These are phyloP conservation scores for Arthroderma sp. DNA, from an alignment of 2,329 filamentous ascomycete species.

Conservation along the genomic window DNA sequence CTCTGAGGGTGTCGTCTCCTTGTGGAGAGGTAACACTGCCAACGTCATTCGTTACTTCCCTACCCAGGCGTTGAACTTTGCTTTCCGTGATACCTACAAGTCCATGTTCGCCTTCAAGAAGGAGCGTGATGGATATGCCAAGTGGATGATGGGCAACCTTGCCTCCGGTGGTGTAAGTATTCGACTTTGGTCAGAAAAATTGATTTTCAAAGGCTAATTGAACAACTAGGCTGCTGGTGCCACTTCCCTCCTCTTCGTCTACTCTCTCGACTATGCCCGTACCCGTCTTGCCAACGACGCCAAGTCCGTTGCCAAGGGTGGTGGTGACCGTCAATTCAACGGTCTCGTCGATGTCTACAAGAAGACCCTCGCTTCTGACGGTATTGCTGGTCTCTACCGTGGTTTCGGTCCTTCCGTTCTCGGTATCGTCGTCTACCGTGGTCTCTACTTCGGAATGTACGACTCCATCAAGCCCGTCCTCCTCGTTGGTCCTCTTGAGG, in stretches of 20 bases:
- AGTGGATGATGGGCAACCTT: slow-evolving; percentile 99
- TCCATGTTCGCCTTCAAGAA: slow-evolving; percentile 99
- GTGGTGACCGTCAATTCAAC: slow-evolving; percentile 99
- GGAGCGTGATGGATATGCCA: slow-evolving; percentile 92
- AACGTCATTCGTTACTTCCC: slow-evolving; percentile 99
- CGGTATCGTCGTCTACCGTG: slow-evolving; percentile 99
- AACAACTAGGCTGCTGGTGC: slow-evolving; percentile 75
- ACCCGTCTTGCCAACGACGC: slow-evolving; percentile 99
- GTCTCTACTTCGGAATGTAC: slow-evolving; percentile 99
- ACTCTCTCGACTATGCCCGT: slow-evolving; percentile 99
- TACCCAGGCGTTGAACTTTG: slow-evolving; percentile 99
- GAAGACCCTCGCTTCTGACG: slow-evolving; percentile 98
- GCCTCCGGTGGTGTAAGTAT: slow-evolving; percentile 94
- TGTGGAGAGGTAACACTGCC: slow-evolving; percentile 99
- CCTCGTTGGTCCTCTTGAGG: slow-evolving; percentile 78
- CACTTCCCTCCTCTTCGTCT: slow-evolving; percentile 99
- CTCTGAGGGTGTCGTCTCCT: slow-evolving; percentile 83
- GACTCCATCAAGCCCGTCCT: slow-evolving; percentile 99
- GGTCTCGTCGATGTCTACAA: slow-evolving; percentile 98
- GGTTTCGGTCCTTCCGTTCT: slow-evolving; percentile 99
- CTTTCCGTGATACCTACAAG: slow-evolving; percentile 99
- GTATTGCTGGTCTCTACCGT: slow-evolving; percentile 99
- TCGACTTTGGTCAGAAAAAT: neutral
- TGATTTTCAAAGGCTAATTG: neutral
- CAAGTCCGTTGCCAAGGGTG: slow-evolving; percentile 85